Percentiles rank a stretch among this genome's conserved stretches.
Conservation (phyloP, 116 monocot species). For the Trichopus zeylanicus region DNA sequence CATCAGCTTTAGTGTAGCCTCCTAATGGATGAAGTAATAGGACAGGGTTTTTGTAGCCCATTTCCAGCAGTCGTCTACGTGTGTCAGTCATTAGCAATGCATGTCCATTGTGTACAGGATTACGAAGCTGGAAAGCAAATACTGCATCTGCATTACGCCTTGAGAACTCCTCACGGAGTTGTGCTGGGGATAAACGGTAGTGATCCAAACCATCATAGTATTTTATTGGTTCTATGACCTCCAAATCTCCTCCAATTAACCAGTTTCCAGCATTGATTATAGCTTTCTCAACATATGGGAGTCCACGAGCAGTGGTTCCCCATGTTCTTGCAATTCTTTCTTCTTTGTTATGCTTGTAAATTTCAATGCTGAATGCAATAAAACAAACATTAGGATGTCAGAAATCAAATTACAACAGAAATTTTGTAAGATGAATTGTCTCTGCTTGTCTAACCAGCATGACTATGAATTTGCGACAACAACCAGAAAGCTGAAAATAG, state of each 20-base stretch:
- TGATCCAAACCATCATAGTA: conserved; percentile 13
- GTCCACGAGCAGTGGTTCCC: conserved; percentile 12
- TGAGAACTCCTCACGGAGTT: conserved; percentile 13
- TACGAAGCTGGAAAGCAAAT: conserved; percentile 12
- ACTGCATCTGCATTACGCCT: conserved; percentile 14
- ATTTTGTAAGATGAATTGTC: neutral
- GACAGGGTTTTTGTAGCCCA: conserved; percentile 12
- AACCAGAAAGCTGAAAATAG: no score
- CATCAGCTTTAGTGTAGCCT: conserved; percentile 13
- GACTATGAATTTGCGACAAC: no score
- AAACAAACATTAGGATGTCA: neutral
- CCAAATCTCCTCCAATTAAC: conserved; percentile 8
- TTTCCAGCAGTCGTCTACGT: conserved; percentile 4
- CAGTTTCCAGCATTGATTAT: conserved; percentile 7
- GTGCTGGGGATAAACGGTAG: conserved; percentile 8
- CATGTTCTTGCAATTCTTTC: conserved; percentile 11
- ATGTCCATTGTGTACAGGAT: conserved; percentile 11
- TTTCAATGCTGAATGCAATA: conserved; percentile 5
- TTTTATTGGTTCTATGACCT: conserved; percentile 11
- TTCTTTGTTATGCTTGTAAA: conserved; percentile 5
- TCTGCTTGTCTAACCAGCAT: no score
- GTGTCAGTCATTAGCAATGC: conserved; percentile 15
- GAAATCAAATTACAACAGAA: neutral
- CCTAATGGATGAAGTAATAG: conserved; percentile 14
- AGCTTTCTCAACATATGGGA: conserved; percentile 10